Evolutionary conservation across 176 grass and related monocot species (phyloP), one percentile per base, ranked within the genome.

Genomic region (Triticum dicoccoides): DNA sequence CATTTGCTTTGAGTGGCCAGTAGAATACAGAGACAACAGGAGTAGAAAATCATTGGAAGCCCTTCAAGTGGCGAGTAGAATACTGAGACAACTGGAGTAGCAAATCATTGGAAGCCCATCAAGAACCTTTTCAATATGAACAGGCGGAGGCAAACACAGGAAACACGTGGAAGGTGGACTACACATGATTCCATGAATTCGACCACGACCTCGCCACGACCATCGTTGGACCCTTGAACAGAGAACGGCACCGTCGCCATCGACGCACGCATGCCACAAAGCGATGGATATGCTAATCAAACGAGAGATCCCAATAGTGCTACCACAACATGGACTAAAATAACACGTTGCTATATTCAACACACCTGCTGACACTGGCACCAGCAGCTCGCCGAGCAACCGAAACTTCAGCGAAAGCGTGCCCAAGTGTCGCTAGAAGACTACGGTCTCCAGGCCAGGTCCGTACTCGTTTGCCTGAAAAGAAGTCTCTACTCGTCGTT

Each of bases 401-500:
- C 0, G 47, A 56, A 54, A 77, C 9, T 69, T 47, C 45, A 51
- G 56, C 83, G 9, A 45, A 87, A 68, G 1, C 84, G 85, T 81
- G 89, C 84, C 6, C 27, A 72, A 24, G 72, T 9, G 44, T 10
- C 9, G 47, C 42, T 14, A 24, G 12, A 47, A 1, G 41, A 74
- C 41, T 11, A 15, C 1, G 29, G 65, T 87, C 89, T 87, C 89
- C 30, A 83, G 73, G 64, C 77, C 56, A 56, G 61, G 82, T 91
- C 82, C 45, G 32, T 65, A 91, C 84, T 90, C 89, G 89, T 78
- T 9, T 59, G 54, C 54, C 54, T 58, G 54, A 2, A 58, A 59
- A 59, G 15, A 54, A 54, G 51, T 91, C 82, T 61, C 39, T 65
- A 91, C 84, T 90, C 89, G 89, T 83, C 84, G 83, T 86, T 79